Percentiles rank a stretch among this genome's conserved stretches.
phyloP scores from a whole-genome alignment of 2,329 filamentous ascomycete species.

The Diplodia corticola region DNA sequence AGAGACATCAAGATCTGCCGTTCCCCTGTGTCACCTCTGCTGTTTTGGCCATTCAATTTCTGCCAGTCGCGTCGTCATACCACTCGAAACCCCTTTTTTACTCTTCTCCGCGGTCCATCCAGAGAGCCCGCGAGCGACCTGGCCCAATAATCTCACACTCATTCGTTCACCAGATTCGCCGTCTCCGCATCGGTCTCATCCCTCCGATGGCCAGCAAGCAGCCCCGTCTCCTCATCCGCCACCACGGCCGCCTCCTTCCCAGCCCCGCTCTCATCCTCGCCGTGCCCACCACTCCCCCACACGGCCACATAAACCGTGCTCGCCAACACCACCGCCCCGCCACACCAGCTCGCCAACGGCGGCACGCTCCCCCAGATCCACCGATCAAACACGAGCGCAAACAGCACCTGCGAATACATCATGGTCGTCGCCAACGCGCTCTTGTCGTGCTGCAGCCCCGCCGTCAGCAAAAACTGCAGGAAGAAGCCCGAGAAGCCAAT shows the following conservation, averaged over 20 bases:
- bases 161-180: slow-evolving; percentile 13
- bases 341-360: slow-evolving; percentile 30
- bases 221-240: background rate
- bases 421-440: slow-evolving; percentile 60
- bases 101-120: background rate
- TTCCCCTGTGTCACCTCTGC: background rate
- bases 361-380: slow-evolving; percentile 51
- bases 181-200: background rate
- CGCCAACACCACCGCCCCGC: slow-evolving; percentile 31
- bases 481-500: slow-evolving; percentile 72
- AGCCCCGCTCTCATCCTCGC: background rate
- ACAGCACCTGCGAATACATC: slow-evolving; percentile 67
- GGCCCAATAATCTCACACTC: background rate
- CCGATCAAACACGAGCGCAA: slow-evolving; percentile 63
- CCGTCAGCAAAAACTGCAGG: slow-evolving; percentile 78
- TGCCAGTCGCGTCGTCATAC: no score
- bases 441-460: slow-evolving; percentile 70
- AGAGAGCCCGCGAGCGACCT: background rate
- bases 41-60: background rate
- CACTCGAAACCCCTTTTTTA: no score
- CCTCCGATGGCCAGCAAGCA: background rate
- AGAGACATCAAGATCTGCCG: background rate
- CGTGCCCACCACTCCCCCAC: background rate
- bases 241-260: background rate
- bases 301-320: slow-evolving; percentile 31